A percentile compares a stretch with the other conserved stretches of the same genome.
Conservation (phyloP, 2,329 filamentous ascomycete genomes). For the Periconia macrospinosa region DNA sequence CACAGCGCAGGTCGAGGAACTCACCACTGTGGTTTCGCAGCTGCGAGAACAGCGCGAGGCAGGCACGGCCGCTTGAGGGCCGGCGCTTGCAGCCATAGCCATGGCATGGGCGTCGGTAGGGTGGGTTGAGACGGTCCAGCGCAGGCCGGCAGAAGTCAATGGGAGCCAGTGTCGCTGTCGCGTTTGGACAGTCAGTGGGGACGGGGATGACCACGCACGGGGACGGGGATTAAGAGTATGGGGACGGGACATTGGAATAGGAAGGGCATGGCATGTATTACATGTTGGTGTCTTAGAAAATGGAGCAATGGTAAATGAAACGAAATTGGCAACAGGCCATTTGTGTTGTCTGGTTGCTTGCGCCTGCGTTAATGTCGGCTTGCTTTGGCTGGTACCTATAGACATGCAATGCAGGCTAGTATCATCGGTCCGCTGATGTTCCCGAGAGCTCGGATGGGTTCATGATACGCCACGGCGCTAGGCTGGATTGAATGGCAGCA, state of each 20-base stretch:
- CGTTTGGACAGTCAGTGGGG: slow-evolving; percentile 2
- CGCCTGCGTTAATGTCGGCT: slow-evolving; percentile 5
- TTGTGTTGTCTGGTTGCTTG: slow-evolving; percentile 27
- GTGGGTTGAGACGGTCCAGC: slow-evolving; percentile 4
- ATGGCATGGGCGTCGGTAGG: no score
- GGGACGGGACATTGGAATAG: slow-evolving; percentile 5
- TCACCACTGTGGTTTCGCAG: slow-evolving; percentile 42
- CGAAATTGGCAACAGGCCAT: slow-evolving; percentile 14
- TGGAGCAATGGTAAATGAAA: slow-evolving; percentile 17
- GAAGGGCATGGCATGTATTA: slow-evolving; percentile 10
- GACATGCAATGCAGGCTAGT: no score
- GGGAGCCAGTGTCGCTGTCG: not conserved
- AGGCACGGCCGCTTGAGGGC: slow-evolving; percentile 34
- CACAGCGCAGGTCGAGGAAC: slow-evolving; percentile 42
- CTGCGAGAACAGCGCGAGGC: slow-evolving; percentile 39
- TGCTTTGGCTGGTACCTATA: not conserved
- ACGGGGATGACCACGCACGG: no score
- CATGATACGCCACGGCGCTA: slow-evolving; percentile 23
- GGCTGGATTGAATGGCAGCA: no score
- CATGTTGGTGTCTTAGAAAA: slow-evolving; percentile 25
- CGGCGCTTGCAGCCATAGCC: slow-evolving; percentile 37
- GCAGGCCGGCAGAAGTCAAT: slow-evolving; percentile 10
- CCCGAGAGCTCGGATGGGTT: slow-evolving; percentile 32
- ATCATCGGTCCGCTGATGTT: slow-evolving; percentile 25
- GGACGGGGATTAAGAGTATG: no score